Conservation (phyloP, 345 rosid genomes). For the Hypericum perforatum region DNA sequence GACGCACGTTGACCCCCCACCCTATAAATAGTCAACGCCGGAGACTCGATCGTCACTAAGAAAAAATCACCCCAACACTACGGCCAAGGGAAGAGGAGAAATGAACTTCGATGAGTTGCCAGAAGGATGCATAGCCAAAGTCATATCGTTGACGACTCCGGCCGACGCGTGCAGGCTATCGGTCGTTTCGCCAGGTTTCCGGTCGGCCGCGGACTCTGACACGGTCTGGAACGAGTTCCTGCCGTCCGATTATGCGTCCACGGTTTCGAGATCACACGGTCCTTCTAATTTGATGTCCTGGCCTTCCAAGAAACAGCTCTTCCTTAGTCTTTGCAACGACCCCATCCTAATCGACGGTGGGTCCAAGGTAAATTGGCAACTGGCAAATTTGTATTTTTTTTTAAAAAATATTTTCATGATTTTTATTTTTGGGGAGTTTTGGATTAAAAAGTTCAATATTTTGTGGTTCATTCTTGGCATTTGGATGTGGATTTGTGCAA, state of each 20-base stretch:
- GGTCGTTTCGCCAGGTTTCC: conserved; percentile 5
- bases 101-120: conserved; percentile 7
- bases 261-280: neutral
- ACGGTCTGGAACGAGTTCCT: conserved; percentile 16
- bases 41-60: too few species aligned
- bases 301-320: neutral
- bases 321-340: neutral
- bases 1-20: too few species aligned
- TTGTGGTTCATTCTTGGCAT: too few species aligned
- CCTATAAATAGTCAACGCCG: too few species aligned
- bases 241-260: conserved; percentile 9
- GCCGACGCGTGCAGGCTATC: conserved; percentile 11
- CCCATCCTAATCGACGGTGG: neutral
- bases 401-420: too few species aligned
- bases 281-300: neutral
- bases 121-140: conserved; percentile 5
- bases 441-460: too few species aligned
- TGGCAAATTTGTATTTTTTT: neutral
- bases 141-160: conserved; percentile 14
- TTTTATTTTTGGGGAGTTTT: too few species aligned
- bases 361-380: neutral
- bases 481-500: too few species aligned
- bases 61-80: too few species aligned
- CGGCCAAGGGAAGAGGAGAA: neutral
- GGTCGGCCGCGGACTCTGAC: conserved; percentile 12